Base-by-base conservation (phyloP, 495 filamentous ascomycete genomes). In the Glarea lozoyensis region DNA sequence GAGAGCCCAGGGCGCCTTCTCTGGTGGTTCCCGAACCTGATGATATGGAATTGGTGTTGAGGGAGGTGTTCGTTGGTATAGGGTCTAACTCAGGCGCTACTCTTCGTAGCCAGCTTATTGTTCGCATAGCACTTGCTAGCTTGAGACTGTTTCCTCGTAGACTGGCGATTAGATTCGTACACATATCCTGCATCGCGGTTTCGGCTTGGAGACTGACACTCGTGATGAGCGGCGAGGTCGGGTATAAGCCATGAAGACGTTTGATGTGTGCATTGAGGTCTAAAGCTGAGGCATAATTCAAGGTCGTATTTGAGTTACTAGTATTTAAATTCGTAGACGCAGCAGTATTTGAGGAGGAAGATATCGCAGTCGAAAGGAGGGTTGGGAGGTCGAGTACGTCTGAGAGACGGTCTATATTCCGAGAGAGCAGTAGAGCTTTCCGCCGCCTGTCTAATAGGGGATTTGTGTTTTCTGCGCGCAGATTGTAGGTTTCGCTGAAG, bases 221-320 rank as follows among this genome's bases (percentile, higher is more conserved):
- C 20, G 68, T 64, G 11, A 97, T 73, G 20, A 95, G 68, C 2
- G 71, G 68, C 0, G 88, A 94, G 37, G 82, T 68, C 0, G 87
- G 81, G 61, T 95, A 93, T 44, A 96, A 67, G 2, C 76, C 75
- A 45, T 88, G 81, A 2, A 99, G 67, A 13, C 93, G 75, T 45
- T 86, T 84, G 59, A 96, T 94, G 63, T 96, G 93, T n/a, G 83
- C 80, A 57, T 94, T 81, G 3, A 97, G 68, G 54, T 99, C 93
- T 33, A 99, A 69, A 1, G 90, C 90, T 0, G 86, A 84, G 2
- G 90, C 83, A 62, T 95, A 94, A 48, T 84, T 92, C 3, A 65
- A 59, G 30, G 70, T 67, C 33, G 67, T 59, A 34, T 31, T 45
- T 6, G 46, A 36, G 9, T 27, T 30, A 20, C 20, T 47, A 13